phyloP scores from a whole-genome alignment of 495 filamentous ascomycete species.

The Cercophora sp. region DNA sequence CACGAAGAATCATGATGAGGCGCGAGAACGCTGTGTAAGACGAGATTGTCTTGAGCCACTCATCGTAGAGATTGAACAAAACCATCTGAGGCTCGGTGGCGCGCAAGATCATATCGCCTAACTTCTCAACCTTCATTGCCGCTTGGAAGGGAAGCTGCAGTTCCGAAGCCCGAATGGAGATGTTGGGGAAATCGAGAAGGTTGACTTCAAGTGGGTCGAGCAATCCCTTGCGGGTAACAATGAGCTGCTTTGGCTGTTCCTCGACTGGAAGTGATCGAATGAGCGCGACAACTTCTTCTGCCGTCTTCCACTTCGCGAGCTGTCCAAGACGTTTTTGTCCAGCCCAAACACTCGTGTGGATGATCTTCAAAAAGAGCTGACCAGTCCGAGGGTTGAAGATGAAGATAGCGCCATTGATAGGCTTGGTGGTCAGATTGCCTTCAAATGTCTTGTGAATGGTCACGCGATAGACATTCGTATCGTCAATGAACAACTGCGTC shows the following conservation, averaged over 20 bases:
- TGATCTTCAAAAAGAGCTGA: slow-evolving; percentile 98
- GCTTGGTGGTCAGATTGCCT: slow-evolving; percentile 98
- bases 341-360: slow-evolving; percentile 99
- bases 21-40: slow-evolving; percentile 99
- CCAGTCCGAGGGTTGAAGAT: slow-evolving; percentile 99
- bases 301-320: slow-evolving; percentile 99
- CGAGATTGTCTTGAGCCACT: slow-evolving; percentile 98
- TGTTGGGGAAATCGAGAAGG: slow-evolving; percentile 97
- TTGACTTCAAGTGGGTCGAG: slow-evolving; percentile 97
- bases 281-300: slow-evolving; percentile 97
- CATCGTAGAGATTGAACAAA: slow-evolving; percentile 97
- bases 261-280: slow-evolving; percentile 96
- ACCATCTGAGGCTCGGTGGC: slow-evolving; percentile 99
- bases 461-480: slow-evolving; percentile 99
- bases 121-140: slow-evolving; percentile 99
- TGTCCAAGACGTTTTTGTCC: slow-evolving; percentile 99
- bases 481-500: slow-evolving; percentile 98
- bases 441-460: slow-evolving; percentile 99
- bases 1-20: slow-evolving; percentile 89
- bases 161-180: slow-evolving; percentile 97
- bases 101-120: slow-evolving; percentile 97
- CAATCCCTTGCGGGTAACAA: slow-evolving; percentile 96
- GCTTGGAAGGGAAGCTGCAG: slow-evolving; percentile 98
- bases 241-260: slow-evolving; percentile 98
- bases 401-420: slow-evolving; percentile 99